phyloP scores from a whole-genome alignment of 352 stramenopile species.

The Peronospora farinosa region DNA sequence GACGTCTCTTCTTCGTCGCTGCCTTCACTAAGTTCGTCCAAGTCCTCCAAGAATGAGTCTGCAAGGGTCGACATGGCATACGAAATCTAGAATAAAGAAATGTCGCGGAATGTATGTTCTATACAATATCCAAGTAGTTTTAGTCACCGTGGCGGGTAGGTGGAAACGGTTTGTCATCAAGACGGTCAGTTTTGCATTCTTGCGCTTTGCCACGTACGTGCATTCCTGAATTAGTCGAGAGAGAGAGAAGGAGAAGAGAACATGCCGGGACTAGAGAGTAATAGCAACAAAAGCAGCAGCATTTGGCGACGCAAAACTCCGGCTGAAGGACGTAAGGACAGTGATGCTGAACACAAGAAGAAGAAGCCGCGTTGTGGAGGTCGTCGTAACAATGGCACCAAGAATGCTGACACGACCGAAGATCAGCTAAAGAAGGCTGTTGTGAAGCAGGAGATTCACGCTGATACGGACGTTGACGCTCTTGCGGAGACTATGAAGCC shows the following conservation, averaged over 20 bases:
- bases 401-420: conserved; percentile 7
- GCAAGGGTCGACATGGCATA: conserved; percentile 73
- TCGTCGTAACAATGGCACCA: conserved; percentile 29
- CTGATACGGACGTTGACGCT: background rate
- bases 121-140: conserved; percentile 25
- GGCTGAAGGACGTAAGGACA: conserved; percentile 32
- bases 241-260: background rate
- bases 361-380: conserved; percentile 46
- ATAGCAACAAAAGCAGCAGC: conserved; percentile 19
- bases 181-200: background rate
- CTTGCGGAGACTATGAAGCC: conserved; percentile 10
- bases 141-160: conserved; percentile 12
- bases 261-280: conserved; percentile 19
- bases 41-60: conserved; percentile 85
- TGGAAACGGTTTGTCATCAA: conserved; percentile 8
- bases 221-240: conserved; percentile 1
- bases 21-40: conserved; percentile 81
- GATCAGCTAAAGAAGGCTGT: conserved; percentile 4
- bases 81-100: background rate
- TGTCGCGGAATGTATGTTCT: background rate
- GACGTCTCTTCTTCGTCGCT: conserved; percentile 60
- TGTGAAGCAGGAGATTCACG: conserved; percentile 5
- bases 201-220: conserved; percentile 10
- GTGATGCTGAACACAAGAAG: conserved; percentile 45
- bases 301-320: conserved; percentile 36